Base-by-base conservation (phyloP, 1,284 basidiomycete genomes). In the Cryptococcus amylolentus region DNA sequence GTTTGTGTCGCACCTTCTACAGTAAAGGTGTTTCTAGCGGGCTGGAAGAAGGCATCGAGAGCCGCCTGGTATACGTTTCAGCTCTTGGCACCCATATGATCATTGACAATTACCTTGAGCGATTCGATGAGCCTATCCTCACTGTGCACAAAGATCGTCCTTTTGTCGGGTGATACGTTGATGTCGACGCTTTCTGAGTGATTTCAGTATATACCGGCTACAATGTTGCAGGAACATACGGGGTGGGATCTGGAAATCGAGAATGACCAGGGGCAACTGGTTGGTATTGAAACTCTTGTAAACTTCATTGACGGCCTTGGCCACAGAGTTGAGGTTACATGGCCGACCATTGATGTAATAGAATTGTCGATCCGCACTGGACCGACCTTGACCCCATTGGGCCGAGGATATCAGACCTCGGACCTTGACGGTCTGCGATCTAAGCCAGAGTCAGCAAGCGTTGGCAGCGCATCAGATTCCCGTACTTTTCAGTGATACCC, bases 161-260 rank as follows among this genome's bases (percentile, higher is more conserved):
- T 84, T 73, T 98, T 99, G 78, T 98, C 96, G 0, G 96, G 95
- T 64, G 87, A 92, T 60, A 98, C 89, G 67, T 98, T 99, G 71
- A 98, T 86, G 70, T 99, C 96, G 67, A 89, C 92, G 1, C 86
- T 82, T 59, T 88, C 91, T 91, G 47, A 55, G 51, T 20, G 4
- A 37, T 3, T 50, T 63, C 54, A 61, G 54, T 49, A 37, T n/a
- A n/a, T n/a, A n/a, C n/a, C n/a, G n/a, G n/a, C n/a, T n/a, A n/a
- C n/a, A n/a, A n/a, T n/a, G n/a, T n/a, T 18, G 13, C 9, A 26
- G 14, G 43, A 43, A 60, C 76, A 27, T 57, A 89, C 89, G 82
- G 5, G 86, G 85, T 0, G 90, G 89, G 5, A 97, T 73, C 23
- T 84, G 78, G 62, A 98, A 87, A 74, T 97, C 86, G 1, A 89